Evolutionary conservation across 2,329 filamentous ascomycete genomes (phyloP), one percentile per base, ranked within the genome.

Genomic region (Pezicula radicicola): DNA sequence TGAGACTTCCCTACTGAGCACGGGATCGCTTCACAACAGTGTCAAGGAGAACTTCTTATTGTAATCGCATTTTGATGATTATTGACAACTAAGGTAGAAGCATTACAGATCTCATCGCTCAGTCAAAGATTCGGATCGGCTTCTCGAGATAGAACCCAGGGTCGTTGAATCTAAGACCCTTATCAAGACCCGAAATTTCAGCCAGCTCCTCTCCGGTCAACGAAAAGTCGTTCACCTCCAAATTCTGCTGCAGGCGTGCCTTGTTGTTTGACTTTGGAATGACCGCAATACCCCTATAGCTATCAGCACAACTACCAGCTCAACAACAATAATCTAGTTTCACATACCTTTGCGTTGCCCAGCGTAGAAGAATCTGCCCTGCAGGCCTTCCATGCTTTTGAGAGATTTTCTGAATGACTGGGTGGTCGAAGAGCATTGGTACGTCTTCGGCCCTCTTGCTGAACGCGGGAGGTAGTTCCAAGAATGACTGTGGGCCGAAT

Each of bases 281-380:
- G 61, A 93, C 86, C 39, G 88, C 87, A 51, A 93, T 77, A 36
- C 82, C 82, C 48, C 52, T 54, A 15, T 35, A 15, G 3, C 25
- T n/a, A 7, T 46, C 10, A 46, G 27, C 36, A 46, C n/a, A 30
- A 36, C 21, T 43, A 27, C 6, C 13, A 25, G 36, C 2, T 9
- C 16, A 1, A 15, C 4, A 25, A 19, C 4, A 35, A 21, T 16
- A 16, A 21, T 39, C 3, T 12, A 39, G n/a, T n/a, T n/a, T n/a
- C n/a, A n/a, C n/a, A 19, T 44, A 54, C 49, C 87, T 80, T 77
- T 94, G 89, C 18, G 90, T 94, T 18, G 89, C 83, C 91, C 91
- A 96, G 61, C 90, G 81, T 59, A 96, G 78, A 56, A 95, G 79
- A 25, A 95, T 78, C 79, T 96, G 90, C 16, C 88, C 86, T 9